Base-by-base conservation (phyloP, 140 eudicot species). In the Erigeron philadelphicus region DNA sequence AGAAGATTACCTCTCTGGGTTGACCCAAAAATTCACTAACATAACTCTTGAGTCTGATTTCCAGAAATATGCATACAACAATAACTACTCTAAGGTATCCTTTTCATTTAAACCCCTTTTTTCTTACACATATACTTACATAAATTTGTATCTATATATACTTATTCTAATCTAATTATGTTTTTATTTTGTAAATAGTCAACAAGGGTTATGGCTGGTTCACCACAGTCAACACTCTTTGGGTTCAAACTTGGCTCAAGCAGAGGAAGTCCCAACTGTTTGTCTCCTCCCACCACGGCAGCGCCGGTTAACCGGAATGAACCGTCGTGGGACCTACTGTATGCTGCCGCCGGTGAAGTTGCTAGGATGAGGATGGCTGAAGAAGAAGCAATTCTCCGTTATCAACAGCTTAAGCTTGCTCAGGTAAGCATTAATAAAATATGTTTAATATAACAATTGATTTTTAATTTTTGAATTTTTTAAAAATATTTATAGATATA, bases 201-300 rank as follows among this genome's bases (percentile, higher is more conserved):
- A 79, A 31, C 84, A 0, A 74, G 72, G 74, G 76, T 52, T 44
- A 53, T 88, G 73, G 78, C 95, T 1, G 79, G 84, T 53, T 91
- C 97, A 44, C 96, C 97, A 0, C 95, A 91, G 40, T 91, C 97
- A 25, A 88, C 95, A 1, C 77, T 91, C 0, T 90, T 76, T 66
- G 80, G 76, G 1, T 81, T 80, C 64, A 90, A 80, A 23, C 65
- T 67, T 5, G 77, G 81, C 1, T 87, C 97, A 0, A 81, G 95
- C 84, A 75, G 79, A 3, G 87, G 89, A 15, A 87, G 97, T 71
- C 89, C 90, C 7, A 82, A 66, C 70, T 72, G 84, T 13, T 66
- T 53, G 10, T 88, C 89, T 0, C 84, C 75, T 69, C 90, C 81
- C 0, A 46, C 75, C 5, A 69, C 80, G 7, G 78, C 84, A 23